Evolutionary conservation across 176 grass and related monocot genomes (phyloP), one percentile per base, ranked within the genome.

Genomic region (Thalia dealbata): DNA sequence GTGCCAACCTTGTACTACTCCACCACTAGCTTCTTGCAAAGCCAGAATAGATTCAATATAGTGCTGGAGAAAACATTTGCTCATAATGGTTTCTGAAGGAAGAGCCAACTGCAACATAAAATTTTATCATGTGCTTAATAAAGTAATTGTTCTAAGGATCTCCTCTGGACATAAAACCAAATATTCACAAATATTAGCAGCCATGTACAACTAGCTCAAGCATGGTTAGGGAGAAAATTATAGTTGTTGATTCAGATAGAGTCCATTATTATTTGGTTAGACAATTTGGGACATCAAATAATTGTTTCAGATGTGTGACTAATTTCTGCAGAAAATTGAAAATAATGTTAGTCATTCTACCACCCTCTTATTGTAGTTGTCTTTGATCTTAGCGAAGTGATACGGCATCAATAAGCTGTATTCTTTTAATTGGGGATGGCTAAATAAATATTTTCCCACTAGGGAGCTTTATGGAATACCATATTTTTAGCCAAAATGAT

Each of bases 31-130:
- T 41, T 88, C 95, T 74, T 97, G 90, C 73, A 97, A 85, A 64
- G 87, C 79, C 50, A 97, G 74, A 86, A 97, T 97, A 52, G 89
- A 92, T 22, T 97, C 89, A 62, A 92, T 88, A 46, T 97, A 97
- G 50, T 97, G 93, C 72, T 92, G 89, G 68, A 97, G 80, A 73
- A 92, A 97, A 70, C 87, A 97, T 84, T 80, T 88, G 51, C 87
- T 89, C 43, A 84, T 90, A 64, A 84, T 88, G 16, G 89, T 92
- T 82, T 97, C 93, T 63, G 74, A 61, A 44, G 93, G 93, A 29
- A 97, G 89, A 78, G 93, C 84, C 86, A 97, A 84, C 93, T 97
- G 78, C n/a, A 12, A 50, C 18, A 58, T n/a, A 58, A 58, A 58
- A 58, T 48, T 48, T 4, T n/a, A n/a, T 7, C 6, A 22, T n/a